These are phyloP conservation scores for Quillaja saponaria DNA, from an alignment of 306 rosid genomes.

Conservation along the genomic window DNA sequence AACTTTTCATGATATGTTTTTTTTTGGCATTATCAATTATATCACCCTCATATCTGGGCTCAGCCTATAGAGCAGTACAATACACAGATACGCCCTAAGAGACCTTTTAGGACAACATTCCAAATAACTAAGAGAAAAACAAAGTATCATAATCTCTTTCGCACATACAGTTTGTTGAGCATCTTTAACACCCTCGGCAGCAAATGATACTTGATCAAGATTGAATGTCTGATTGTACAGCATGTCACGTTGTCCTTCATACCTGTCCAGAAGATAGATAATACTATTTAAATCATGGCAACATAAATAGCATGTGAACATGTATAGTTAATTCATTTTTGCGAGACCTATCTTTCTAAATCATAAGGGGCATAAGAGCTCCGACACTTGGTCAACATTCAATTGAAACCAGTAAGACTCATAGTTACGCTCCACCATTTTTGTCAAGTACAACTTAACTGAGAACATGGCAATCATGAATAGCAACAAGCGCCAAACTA, in stretches of 20 bases:
- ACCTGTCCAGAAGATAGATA: slow-evolving; percentile 59
- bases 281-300: neutral
- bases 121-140: neutral
- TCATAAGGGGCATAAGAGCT: neutral
- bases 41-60: neutral
- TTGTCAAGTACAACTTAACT: neutral
- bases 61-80: neutral
- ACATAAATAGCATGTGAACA: slow-evolving; percentile 1
- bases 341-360: slow-evolving; percentile 19
- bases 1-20: neutral
- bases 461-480: neutral
- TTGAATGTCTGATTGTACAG: slow-evolving; percentile 93
- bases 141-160: slow-evolving; percentile 15
- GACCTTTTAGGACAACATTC: neutral
- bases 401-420: slow-evolving; percentile 16
- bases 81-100: neutral
- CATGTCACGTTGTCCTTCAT: slow-evolving; percentile 98
- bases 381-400: no score
- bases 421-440: slow-evolving; percentile 9
- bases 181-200: slow-evolving; percentile 90
- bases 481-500: neutral
- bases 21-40: neutral
- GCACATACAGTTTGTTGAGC: slow-evolving; percentile 92
- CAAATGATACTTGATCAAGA: slow-evolving; percentile 96
- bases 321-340: neutral